Percentiles rank a stretch among this genome's conserved stretches.
These are phyloP conservation scores for Apiospora hydei DNA, from an alignment of 2,329 filamentous ascomycete genomes.

Conservation along the genomic window DNA sequence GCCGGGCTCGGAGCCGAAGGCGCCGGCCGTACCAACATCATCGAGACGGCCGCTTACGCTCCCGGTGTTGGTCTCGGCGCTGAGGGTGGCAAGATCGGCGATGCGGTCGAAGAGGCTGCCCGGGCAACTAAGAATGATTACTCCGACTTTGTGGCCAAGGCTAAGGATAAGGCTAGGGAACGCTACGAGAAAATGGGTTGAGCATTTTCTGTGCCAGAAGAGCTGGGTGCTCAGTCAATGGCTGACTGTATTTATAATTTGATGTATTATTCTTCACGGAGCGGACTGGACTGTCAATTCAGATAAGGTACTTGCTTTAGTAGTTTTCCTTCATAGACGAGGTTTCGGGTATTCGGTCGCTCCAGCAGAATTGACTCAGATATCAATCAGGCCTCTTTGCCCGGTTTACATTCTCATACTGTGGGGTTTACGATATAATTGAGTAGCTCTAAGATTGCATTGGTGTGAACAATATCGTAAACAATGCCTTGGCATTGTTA, in stretches of 20 bases:
- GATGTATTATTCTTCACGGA: background rate
- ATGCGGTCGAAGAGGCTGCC: slow-evolving; percentile 70
- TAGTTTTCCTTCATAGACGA: background rate
- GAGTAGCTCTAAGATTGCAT: background rate
- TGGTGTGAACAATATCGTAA: background rate
- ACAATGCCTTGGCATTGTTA: too few species aligned
- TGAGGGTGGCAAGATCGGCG: slow-evolving; percentile 72
- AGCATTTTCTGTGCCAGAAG: background rate
- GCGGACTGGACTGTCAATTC: background rate
- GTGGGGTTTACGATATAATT: background rate
- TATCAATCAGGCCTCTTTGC: background rate
- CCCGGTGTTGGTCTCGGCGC: slow-evolving; percentile 75
- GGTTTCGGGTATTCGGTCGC: background rate
- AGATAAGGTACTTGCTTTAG: background rate
- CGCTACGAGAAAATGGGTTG: slow-evolving; percentile 65
- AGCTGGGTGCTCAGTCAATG: background rate
- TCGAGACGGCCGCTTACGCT: slow-evolving; percentile 70
- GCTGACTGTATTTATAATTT: slow-evolving; percentile 22
- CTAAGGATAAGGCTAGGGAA: slow-evolving; percentile 71
- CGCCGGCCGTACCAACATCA: slow-evolving; percentile 68
- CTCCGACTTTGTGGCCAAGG: slow-evolving; percentile 68
- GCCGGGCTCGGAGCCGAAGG: slow-evolving; percentile 70
- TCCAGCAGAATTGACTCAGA: background rate
- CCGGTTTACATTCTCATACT: background rate
- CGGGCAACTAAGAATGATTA: slow-evolving; percentile 67